Conservation (phyloP, 2,329 filamentous ascomycete species). For the Epichloe aotearoae region DNA sequence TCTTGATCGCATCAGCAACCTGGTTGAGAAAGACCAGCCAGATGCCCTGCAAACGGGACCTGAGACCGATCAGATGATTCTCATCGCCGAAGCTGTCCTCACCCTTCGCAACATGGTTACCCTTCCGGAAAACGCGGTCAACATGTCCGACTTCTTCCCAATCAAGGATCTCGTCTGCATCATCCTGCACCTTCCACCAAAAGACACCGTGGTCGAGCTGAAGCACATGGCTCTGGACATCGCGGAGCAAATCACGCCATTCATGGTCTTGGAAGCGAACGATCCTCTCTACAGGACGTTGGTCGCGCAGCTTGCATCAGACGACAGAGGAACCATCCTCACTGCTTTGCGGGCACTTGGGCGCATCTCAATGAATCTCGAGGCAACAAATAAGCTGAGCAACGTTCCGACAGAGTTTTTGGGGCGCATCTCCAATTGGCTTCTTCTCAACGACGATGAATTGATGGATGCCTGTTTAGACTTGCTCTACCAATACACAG, state of each 20-base stretch:
- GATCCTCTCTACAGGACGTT: constrained; percentile 73
- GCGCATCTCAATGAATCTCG: constrained; percentile 76
- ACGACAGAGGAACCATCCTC: constrained; percentile 72
- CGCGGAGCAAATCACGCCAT: constrained; percentile 78
- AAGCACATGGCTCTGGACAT: constrained; percentile 89
- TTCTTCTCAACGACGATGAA: constrained; percentile 79
- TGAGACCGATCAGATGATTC: constrained; percentile 56
- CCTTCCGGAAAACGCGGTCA: constrained; percentile 73
- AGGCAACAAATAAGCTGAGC: constrained; percentile 63
- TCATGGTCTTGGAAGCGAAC: constrained; percentile 54
- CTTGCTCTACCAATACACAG: constrained; percentile 92
- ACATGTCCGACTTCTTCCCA: constrained; percentile 61
- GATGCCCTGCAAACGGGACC: constrained; percentile 61
- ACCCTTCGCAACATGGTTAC: constrained; percentile 96
- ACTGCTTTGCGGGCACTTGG: constrained; percentile 70
- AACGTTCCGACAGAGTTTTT: constrained; percentile 54
- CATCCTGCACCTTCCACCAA: constrained; percentile 60
- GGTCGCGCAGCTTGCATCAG: constrained; percentile 47
- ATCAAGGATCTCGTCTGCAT: constrained; percentile 76
- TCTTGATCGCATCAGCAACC: constrained; percentile 54
- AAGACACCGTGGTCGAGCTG: constrained; percentile 63
- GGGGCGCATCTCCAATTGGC: constrained; percentile 56
- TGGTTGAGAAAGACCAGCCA: constrained; percentile 45
- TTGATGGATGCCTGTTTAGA: constrained; percentile 79
- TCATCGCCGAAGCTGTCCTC: constrained; percentile 74